Conservation (phyloP, 441 rosid species). For the Syzygium malaccense region DNA sequence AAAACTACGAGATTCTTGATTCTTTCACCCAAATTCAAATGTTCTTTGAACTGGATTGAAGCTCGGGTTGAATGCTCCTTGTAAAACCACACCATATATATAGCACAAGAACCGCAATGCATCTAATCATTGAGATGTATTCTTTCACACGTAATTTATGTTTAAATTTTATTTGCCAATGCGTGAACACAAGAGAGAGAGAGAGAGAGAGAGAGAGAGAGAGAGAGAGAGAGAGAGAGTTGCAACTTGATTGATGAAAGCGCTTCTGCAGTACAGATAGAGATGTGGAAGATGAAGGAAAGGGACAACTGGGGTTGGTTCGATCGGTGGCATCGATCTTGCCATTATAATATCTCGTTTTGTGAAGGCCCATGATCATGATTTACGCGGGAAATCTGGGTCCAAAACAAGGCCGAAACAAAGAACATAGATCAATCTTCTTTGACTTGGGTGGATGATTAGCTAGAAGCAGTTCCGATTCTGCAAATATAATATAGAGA, state of each 20-base stretch:
- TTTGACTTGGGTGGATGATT: neutral
- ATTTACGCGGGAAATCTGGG: neutral
- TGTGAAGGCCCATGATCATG: neutral
- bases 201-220: neutral
- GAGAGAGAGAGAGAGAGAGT: neutral
- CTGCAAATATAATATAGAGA: neutral
- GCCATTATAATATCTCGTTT: neutral
- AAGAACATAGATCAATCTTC: neutral
- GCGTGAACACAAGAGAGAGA: neutral
- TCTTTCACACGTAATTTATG: neutral
- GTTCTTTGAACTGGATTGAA: neutral
- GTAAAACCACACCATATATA: neutral
- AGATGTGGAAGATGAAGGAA: neutral
- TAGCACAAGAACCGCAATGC: neutral
- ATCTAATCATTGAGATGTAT: neutral
- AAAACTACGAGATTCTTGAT: neutral
- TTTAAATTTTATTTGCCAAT: neutral
- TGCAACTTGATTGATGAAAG: neutral
- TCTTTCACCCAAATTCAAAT: neutral
- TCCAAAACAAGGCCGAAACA: neutral
- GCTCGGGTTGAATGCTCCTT: neutral
- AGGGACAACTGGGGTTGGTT: slow-evolving; percentile 12
- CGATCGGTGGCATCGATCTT: neutral
- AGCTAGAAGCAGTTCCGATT: neutral
- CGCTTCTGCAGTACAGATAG: neutral